These are phyloP conservation scores for Phyllosticta ampelicida DNA, from an alignment of 2,329 filamentous ascomycete species.

Conservation along the genomic window DNA sequence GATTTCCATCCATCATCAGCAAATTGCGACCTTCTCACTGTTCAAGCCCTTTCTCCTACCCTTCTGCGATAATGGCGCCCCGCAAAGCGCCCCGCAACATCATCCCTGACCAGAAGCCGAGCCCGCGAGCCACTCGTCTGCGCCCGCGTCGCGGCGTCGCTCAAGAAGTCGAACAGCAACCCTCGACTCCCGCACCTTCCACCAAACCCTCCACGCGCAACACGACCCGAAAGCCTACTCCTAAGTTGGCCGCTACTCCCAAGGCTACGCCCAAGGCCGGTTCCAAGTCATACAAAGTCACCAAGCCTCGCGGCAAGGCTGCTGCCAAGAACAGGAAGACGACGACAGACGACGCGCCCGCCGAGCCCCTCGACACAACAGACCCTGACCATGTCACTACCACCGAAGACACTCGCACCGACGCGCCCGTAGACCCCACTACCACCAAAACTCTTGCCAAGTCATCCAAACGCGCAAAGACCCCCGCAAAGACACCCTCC, in stretches of 20 bases:
- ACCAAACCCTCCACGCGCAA: neutral
- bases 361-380: no score
- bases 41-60: neutral
- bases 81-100: conserved; percentile 1
- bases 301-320: neutral
- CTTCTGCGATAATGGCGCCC: neutral
- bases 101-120: neutral
- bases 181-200: neutral
- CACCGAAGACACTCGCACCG: neutral
- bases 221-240: neutral
- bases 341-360: neutral
- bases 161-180: neutral
- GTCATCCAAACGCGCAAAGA: neutral
- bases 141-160: neutral
- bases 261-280: neutral
- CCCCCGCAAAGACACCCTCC: neutral
- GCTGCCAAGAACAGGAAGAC: neutral
- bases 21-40: neutral
- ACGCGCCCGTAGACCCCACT: neutral
- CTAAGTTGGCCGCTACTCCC: neutral
- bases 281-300: conserved; percentile 1
- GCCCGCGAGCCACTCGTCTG: neutral
- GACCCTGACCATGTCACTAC: no score
- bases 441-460: neutral
- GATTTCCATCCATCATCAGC: neutral